phyloP scores from a whole-genome alignment of 768 basidiomycete species.

The Boletus subcaerulescens region DNA sequence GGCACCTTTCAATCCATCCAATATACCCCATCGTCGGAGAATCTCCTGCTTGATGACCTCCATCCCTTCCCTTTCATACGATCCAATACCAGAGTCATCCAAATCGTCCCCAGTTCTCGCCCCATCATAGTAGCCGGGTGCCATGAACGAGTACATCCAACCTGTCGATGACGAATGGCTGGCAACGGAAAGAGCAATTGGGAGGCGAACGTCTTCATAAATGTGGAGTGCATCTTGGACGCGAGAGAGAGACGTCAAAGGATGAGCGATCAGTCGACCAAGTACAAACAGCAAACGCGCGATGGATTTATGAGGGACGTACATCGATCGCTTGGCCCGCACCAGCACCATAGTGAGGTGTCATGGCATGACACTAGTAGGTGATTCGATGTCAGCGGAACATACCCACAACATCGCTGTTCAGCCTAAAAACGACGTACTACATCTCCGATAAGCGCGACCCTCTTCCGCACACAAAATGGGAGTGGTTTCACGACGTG shows the following conservation, averaged over 20 bases:
- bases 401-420: too few species aligned
- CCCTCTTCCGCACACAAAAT: conserved; percentile 36
- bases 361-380: conserved; percentile 24
- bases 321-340: conserved; percentile 29
- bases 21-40: conserved; percentile 12
- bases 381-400: too few species aligned
- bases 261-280: conserved; percentile 25
- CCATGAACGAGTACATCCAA: conserved; percentile 18
- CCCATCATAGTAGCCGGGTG: conserved; percentile 23
- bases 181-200: conserved; percentile 12
- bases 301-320: neutral
- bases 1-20: conserved; percentile 5
- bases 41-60: conserved; percentile 13
- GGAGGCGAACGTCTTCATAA: conserved; percentile 14
- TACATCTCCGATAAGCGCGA: conserved; percentile 51
- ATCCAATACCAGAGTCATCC: conserved; percentile 7
- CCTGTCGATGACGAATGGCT: conserved; percentile 15
- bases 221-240: conserved; percentile 4
- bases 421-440: conserved; percentile 22
- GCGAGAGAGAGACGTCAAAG: conserved; percentile 8
- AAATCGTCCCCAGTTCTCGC: neutral
- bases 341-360: conserved; percentile 21
- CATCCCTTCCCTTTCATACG: conserved; percentile 18
- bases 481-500: conserved; percentile 41
- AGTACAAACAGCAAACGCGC: conserved; percentile 1